Percentiles rank a stretch among this genome's conserved stretches.
phyloP scores from a whole-genome alignment of 2,329 filamentous ascomycete genomes.

The Tolypocladium inflatum region DNA sequence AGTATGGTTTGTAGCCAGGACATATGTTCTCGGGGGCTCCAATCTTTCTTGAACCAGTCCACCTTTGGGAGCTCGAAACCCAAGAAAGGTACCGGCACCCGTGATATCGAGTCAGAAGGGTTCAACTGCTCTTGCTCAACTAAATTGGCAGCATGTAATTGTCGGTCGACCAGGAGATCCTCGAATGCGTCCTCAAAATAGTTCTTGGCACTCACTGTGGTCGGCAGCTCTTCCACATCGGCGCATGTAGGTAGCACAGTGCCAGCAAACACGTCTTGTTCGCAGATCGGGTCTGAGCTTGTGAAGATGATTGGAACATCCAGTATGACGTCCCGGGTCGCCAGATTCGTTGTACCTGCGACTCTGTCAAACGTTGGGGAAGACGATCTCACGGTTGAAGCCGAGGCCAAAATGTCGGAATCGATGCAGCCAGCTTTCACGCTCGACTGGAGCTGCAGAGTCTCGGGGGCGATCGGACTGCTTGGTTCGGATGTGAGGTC shows the following conservation, averaged over 20 bases:
- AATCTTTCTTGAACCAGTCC: constrained; percentile 11
- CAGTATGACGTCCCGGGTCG: constrained; percentile 5
- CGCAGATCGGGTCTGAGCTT: constrained; percentile 4
- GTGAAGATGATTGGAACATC: constrained; percentile 13
- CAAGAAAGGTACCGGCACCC: constrained; percentile 17
- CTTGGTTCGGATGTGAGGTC: constrained; percentile 20
- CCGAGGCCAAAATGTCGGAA: constrained; percentile 8
- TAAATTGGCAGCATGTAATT: constrained; percentile 2
- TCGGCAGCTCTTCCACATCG: not conserved
- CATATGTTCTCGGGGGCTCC: constrained; percentile 13
- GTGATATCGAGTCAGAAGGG: constrained; percentile 12
- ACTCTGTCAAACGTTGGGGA: not conserved
- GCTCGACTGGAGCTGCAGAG: constrained; percentile 4
- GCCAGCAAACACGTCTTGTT: not conserved
- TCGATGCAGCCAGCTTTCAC: constrained; percentile 7
- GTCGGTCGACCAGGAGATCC: constrained; percentile 9
- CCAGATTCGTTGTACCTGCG: not conserved
- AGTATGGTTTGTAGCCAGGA: constrained; percentile 11
- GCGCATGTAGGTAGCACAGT: not conserved
- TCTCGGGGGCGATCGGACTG: constrained; percentile 9
- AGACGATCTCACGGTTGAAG: constrained; percentile 8
- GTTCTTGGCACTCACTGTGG: not conserved
- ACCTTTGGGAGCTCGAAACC: constrained; percentile 14
- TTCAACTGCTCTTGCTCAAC: constrained; percentile 19
- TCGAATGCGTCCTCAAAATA: constrained; percentile 16